Evolutionary conservation across 371 early-diverging fungal species (phyloP).

Genomic region (Nematocida major): DNA sequence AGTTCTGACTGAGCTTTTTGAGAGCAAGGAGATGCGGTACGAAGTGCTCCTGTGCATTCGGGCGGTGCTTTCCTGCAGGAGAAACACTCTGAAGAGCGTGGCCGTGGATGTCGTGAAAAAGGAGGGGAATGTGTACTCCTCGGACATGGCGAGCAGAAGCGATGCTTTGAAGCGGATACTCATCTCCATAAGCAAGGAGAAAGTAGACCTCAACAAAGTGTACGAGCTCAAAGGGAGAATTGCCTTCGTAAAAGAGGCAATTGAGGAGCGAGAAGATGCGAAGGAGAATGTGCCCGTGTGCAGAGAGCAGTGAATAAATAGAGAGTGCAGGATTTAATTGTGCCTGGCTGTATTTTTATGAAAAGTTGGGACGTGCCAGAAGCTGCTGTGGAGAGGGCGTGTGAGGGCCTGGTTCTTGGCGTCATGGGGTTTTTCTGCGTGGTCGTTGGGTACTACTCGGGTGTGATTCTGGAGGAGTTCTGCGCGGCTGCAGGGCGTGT

Average conservation of each 20-base stretch:
- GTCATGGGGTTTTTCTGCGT: not conserved
- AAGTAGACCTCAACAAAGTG: slow-evolving; percentile 43
- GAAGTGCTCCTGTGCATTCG: slow-evolving; percentile 7
- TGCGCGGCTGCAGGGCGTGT: not conserved
- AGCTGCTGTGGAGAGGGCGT: not conserved
- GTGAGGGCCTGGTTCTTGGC: not conserved
- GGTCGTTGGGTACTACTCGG: slow-evolving; percentile 8
- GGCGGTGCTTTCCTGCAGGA: slow-evolving; percentile 26
- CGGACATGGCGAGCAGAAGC: not conserved
- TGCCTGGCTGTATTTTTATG: not conserved
- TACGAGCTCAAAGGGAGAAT: slow-evolving; percentile 38
- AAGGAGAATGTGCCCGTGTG: slow-evolving; percentile 49
- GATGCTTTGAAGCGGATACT: slow-evolving; percentile 22
- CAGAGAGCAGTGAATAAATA: slow-evolving; percentile 25
- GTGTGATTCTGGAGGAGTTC: not conserved
- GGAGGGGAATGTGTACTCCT: not conserved
- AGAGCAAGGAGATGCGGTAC: slow-evolving; percentile 47
- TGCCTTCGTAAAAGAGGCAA: not conserved
- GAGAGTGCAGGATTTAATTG: not conserved
- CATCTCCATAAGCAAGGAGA: slow-evolving; percentile 29
- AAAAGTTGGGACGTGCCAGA: not conserved
- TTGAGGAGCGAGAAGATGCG: slow-evolving; percentile 21
- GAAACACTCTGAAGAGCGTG: not conserved
- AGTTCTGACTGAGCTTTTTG: slow-evolving; percentile 24
- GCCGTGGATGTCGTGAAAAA: not conserved